These are phyloP conservation scores for Leccinum ochraceum DNA, from an alignment of 768 basidiomycete species.

Conservation along the genomic window DNA sequence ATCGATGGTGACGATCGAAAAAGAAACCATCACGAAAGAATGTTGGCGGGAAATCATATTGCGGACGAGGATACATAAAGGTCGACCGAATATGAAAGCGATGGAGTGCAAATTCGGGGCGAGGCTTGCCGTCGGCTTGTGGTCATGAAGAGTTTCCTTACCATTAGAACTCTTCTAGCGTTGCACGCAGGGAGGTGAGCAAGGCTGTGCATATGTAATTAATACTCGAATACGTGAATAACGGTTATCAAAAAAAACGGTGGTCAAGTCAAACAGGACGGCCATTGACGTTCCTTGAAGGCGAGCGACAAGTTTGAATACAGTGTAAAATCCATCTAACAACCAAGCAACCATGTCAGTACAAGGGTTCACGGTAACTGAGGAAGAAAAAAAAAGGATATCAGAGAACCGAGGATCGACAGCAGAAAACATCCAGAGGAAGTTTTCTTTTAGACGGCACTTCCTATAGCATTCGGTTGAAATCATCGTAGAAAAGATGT, in stretches of 20 bases:
- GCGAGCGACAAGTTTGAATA: too few species aligned
- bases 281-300: background rate
- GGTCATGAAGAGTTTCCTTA: background rate
- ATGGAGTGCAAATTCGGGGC: background rate
- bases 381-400: background rate
- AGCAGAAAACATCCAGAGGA: slow-evolving; percentile 27
- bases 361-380: background rate
- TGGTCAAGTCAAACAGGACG: too few species aligned
- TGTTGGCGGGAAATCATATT: background rate
- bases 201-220: slow-evolving; percentile 14
- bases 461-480: slow-evolving; percentile 39
- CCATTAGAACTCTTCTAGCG: background rate
- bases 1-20: background rate
- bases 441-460: slow-evolving; percentile 36
- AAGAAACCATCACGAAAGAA: background rate
- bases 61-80: background rate
- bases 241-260: slow-evolving; percentile 13
- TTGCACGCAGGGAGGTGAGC: background rate
- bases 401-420: slow-evolving; percentile 40
- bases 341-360: slow-evolving; percentile 9
- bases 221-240: slow-evolving; percentile 20
- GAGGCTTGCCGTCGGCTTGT: background rate
- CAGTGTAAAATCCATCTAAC: background rate
- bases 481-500: slow-evolving; percentile 25
- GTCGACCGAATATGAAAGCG: background rate